Percentiles rank a stretch among this genome's conserved stretches.
Evolutionary conservation across 345 rosid species (phyloP).

Genomic region (Salix arbutifolia): DNA sequence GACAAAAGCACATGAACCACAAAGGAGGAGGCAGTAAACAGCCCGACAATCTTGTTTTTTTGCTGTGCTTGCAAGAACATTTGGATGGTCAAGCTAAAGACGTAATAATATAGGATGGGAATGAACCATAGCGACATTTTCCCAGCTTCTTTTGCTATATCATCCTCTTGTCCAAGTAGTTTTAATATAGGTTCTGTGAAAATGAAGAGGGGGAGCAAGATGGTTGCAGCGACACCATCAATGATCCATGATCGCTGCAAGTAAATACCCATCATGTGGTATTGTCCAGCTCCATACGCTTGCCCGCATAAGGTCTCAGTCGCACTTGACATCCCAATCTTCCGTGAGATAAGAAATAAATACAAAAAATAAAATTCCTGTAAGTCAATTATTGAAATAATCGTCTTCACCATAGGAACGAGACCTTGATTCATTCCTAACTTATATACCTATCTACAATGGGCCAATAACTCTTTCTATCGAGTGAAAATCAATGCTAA

Average conservation of each 20-base stretch:
- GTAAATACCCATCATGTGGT: slow-evolving; percentile 33
- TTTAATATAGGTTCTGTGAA: slow-evolving; percentile 7
- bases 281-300: slow-evolving; percentile 37
- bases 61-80: slow-evolving; percentile 40
- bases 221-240: background rate
- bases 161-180: background rate
- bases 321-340: slow-evolving; percentile 45
- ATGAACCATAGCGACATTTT: slow-evolving; percentile 10
- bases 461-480: too few species aligned
- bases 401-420: too few species aligned
- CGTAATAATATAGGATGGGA: background rate
- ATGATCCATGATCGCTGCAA: slow-evolving; percentile 31
- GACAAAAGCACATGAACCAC: slow-evolving; percentile 27
- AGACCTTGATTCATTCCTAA: too few species aligned
- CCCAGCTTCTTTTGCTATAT: slow-evolving; percentile 3
- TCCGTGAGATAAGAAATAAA: background rate
- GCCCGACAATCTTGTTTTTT: slow-evolving; percentile 27
- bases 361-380: background rate
- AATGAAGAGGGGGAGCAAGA: slow-evolving; percentile 13
- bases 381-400: background rate
- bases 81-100: slow-evolving; percentile 17
- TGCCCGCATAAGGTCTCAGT: slow-evolving; percentile 41
- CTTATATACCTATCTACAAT: too few species aligned
- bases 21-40: slow-evolving; percentile 22
- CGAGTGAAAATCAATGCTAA: too few species aligned